Evolutionary conservation across 2,329 filamentous ascomycete species (phyloP).

Genomic region (Neurospora sp.): DNA sequence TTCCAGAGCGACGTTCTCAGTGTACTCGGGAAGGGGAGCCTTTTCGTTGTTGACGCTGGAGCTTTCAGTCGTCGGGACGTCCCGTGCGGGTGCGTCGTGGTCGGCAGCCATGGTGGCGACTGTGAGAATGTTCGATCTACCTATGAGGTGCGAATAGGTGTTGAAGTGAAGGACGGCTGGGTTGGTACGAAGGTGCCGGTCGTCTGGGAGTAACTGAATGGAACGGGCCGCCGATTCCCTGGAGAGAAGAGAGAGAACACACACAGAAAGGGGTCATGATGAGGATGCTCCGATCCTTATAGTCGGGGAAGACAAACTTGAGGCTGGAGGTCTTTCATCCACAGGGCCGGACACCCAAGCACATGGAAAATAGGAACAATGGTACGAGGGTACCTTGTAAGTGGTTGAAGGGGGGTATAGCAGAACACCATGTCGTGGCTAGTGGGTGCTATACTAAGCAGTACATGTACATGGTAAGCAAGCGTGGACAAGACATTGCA

Average conservation of each 20-base stretch:
- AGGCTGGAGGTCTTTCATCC: background rate
- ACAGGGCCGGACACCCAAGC: background rate
- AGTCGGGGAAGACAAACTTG: background rate
- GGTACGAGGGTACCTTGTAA: background rate
- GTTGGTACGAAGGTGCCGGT: background rate
- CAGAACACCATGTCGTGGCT: background rate
- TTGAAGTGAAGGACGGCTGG: background rate
- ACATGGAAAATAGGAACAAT: background rate
- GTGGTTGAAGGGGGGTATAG: background rate
- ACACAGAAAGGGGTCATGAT: background rate
- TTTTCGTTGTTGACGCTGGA: conserved; percentile 18
- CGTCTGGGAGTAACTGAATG: background rate
- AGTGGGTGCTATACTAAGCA: background rate
- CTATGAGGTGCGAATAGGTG: background rate
- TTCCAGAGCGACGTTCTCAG: conserved; percentile 13
- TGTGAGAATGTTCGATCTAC: background rate
- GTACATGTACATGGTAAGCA: background rate
- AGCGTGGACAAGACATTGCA: background rate
- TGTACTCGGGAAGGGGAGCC: conserved; percentile 5
- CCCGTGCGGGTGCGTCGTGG: conserved; percentile 11
- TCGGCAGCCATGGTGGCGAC: conserved; percentile 12
- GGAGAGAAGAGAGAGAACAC: background rate
- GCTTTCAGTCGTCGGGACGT: conserved; percentile 15
- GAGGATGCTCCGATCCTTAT: background rate
- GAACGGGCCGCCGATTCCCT: background rate